phyloP scores from a whole-genome alignment of 345 rosid species.

The Pugionium dolabratum region DNA sequence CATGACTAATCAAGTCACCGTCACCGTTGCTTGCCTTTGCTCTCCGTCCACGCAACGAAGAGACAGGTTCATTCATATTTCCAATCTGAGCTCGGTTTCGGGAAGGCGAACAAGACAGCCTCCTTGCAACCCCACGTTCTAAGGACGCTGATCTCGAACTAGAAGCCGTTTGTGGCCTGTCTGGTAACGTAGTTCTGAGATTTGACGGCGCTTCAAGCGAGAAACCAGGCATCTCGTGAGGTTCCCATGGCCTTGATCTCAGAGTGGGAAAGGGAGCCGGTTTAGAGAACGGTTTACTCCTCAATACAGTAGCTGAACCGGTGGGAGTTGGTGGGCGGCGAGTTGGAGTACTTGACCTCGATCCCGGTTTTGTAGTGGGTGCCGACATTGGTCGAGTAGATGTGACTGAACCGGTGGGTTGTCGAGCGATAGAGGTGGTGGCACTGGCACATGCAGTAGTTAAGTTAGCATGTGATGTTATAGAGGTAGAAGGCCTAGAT shows the following conservation, averaged over 20 bases:
- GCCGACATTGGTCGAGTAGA: slow-evolving; percentile 45
- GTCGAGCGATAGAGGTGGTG: slow-evolving; percentile 3
- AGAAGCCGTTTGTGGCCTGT: slow-evolving; percentile 69
- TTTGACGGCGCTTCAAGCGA: slow-evolving; percentile 63
- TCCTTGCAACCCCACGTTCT: slow-evolving; percentile 48
- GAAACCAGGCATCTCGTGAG: slow-evolving; percentile 56
- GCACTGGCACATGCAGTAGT: slow-evolving; percentile 4
- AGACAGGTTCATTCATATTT: slow-evolving; percentile 43
- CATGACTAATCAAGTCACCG: slow-evolving; percentile 45
- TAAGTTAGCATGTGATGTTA: slow-evolving; percentile 34
- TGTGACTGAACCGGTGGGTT: slow-evolving; percentile 43
- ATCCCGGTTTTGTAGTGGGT: slow-evolving; percentile 39
- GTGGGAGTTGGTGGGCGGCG: slow-evolving; percentile 53
- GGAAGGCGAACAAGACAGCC: slow-evolving; percentile 76
- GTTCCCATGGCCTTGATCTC: slow-evolving; percentile 56
- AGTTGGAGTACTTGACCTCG: slow-evolving; percentile 67
- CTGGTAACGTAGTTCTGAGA: slow-evolving; percentile 60
- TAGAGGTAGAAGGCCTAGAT: slow-evolving; percentile 39
- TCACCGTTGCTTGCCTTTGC: slow-evolving; percentile 31
- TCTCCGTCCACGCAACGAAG: slow-evolving; percentile 39
- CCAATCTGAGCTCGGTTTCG: slow-evolving; percentile 53
- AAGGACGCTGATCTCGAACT: slow-evolving; percentile 41
- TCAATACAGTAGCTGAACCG: slow-evolving; percentile 20
- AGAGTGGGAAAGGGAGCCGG: slow-evolving; percentile 48
- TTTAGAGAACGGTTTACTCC: slow-evolving; percentile 17